Percentiles rank a stretch among this genome's conserved stretches.
Conservation (phyloP, 2,329 filamentous ascomycete genomes). For the Acarospora socialis region DNA sequence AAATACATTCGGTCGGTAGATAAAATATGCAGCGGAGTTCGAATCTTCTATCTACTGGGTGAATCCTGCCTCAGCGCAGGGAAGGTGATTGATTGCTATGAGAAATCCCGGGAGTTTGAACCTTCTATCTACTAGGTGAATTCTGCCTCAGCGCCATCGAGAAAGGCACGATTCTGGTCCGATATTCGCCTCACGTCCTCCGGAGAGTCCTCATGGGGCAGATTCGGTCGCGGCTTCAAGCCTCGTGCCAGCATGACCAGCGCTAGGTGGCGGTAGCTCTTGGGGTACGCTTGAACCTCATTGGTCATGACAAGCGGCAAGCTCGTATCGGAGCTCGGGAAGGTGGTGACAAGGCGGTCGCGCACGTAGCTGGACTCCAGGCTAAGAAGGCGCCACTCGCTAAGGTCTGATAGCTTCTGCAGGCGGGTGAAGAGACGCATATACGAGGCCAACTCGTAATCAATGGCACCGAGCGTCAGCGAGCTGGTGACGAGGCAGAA, state of each 20-base stretch:
- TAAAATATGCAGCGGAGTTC: too few species aligned
- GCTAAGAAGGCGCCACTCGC: constrained; percentile 4
- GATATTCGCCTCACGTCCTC: not conserved
- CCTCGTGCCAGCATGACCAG: constrained; percentile 2
- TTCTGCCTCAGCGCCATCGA: too few species aligned
- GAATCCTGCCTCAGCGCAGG: too few species aligned
- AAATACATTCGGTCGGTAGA: too few species aligned
- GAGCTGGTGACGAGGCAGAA: constrained; percentile 6
- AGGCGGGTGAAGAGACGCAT: constrained; percentile 5
- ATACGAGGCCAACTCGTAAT: constrained; percentile 5
- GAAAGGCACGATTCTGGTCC: too few species aligned
- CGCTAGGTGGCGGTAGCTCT: constrained; percentile 3
- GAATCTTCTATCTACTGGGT: too few species aligned
- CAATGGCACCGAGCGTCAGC: constrained; percentile 1
- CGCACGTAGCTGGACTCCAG: constrained; percentile 5
- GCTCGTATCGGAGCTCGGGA: not conserved
- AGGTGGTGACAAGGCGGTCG: constrained; percentile 3
- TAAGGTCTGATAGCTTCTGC: constrained; percentile 2
- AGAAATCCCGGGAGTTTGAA: too few species aligned
- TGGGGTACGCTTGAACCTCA: constrained; percentile 4
- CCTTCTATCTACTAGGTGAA: too few species aligned
- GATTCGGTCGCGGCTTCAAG: constrained; percentile 4
- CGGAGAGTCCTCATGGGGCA: constrained; percentile 2
- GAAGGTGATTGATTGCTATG: too few species aligned
- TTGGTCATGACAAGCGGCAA: not conserved